Conservation (phyloP, 2,329 filamentous ascomycete species). For the Aphanocladium album region DNA sequence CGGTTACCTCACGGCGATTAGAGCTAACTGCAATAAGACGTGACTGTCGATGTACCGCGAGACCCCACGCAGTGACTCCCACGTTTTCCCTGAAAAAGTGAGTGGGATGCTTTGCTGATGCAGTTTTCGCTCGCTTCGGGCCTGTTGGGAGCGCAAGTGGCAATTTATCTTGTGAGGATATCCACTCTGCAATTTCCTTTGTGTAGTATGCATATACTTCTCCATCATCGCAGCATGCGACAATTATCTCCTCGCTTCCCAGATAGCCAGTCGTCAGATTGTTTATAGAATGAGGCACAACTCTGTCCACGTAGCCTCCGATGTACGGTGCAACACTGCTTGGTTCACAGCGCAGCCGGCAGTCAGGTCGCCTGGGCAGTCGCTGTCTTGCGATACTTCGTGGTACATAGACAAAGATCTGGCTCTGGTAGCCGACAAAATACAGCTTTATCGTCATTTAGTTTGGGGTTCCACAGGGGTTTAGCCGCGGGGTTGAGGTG, state of each 20-base stretch:
- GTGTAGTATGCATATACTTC: constrained; percentile 69
- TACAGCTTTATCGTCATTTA: constrained; percentile 43
- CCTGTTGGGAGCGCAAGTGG: not conserved
- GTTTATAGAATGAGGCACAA: constrained; percentile 59
- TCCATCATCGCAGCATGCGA: constrained; percentile 67
- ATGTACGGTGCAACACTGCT: constrained; percentile 36
- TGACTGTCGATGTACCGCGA: constrained; percentile 76
- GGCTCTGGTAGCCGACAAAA: constrained; percentile 53
- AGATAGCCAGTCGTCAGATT: constrained; percentile 64
- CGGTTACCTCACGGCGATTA: constrained; percentile 56
- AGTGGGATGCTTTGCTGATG: constrained; percentile 19
- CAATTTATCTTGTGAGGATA: constrained; percentile 25
- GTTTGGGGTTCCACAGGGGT: not conserved
- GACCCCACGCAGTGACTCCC: constrained; percentile 76
- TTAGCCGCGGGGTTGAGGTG: not conserved
- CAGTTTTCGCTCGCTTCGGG: constrained; percentile 2
- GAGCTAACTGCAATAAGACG: constrained; percentile 81
- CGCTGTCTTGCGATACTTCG: constrained; percentile 41
- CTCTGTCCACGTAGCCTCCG: constrained; percentile 48
- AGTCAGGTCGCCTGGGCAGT: constrained; percentile 43
- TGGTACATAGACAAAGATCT: constrained; percentile 53
- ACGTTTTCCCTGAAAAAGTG: constrained; percentile 74
- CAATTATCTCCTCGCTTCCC: constrained; percentile 63
- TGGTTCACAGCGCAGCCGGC: constrained; percentile 43
- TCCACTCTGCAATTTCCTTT: constrained; percentile 41